Conservation (phyloP, 2,329 filamentous ascomycete genomes). For the Xylariaceae sp. region DNA sequence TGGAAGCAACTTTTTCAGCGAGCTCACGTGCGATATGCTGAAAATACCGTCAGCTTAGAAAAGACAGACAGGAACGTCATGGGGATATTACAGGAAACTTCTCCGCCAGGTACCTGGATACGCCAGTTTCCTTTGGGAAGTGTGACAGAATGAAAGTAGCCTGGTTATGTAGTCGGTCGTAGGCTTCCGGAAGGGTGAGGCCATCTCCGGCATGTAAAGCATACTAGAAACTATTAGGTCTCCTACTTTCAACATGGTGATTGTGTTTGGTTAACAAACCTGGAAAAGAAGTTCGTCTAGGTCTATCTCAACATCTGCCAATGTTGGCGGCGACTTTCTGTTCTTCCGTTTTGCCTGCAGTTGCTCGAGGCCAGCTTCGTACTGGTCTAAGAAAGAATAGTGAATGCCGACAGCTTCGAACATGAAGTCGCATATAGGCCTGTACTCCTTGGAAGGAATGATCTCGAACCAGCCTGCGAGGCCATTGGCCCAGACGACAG, state of each 20-base stretch:
- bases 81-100: slow-evolving; percentile 38
- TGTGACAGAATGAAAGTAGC: slow-evolving; percentile 49
- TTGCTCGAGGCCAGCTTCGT: slow-evolving; percentile 38
- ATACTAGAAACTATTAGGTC: slow-evolving; percentile 36
- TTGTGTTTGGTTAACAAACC: slow-evolving; percentile 19
- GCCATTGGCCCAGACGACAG: slow-evolving; percentile 62
- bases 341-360: slow-evolving; percentile 33
- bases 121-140: slow-evolving; percentile 44
- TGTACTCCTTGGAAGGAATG: slow-evolving; percentile 53
- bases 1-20: slow-evolving; percentile 16
- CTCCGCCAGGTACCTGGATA: slow-evolving; percentile 45
- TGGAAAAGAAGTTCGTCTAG: slow-evolving; percentile 35
- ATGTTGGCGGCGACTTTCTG: slow-evolving; percentile 15
- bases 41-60: slow-evolving; percentile 8
- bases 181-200: slow-evolving; percentile 45
- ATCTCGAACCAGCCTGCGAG: slow-evolving; percentile 65
- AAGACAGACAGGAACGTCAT: background rate
- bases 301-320: slow-evolving; percentile 27
- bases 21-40: slow-evolving; percentile 20
- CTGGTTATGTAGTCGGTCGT: slow-evolving; percentile 43
- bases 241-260: background rate
- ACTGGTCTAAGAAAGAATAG: slow-evolving; percentile 56
- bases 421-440: slow-evolving; percentile 52
- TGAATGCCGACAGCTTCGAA: slow-evolving; percentile 59
- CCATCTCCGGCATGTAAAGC: slow-evolving; percentile 49